Percentiles rank a stretch among this genome's conserved stretches.
phyloP scores from a whole-genome alignment of 1,284 basidiomycete species.

The Heterobasidion occidentale region DNA sequence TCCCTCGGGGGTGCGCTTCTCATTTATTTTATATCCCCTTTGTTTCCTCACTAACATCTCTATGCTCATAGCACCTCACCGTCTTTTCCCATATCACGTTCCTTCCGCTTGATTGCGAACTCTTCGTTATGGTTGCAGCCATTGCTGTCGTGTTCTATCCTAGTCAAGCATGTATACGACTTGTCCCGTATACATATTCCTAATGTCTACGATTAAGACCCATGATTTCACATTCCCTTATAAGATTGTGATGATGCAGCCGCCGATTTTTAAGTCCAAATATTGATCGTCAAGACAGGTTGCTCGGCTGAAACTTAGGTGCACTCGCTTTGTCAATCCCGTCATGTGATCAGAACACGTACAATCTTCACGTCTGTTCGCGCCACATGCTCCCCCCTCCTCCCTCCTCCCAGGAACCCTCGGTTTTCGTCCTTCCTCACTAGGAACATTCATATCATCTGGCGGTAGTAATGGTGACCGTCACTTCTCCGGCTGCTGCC shows the following conservation, averaged over 20 bases:
- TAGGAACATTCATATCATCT: not conserved
- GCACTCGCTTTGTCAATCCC: not conserved
- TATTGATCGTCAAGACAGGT: too few relatives aligned
- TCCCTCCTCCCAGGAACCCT: not conserved
- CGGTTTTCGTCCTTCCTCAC: not conserved
- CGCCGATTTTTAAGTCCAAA: too few relatives aligned
- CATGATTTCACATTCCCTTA: too few relatives aligned
- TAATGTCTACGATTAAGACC: not conserved
- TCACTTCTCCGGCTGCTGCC: not conserved
- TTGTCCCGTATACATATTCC: not conserved
- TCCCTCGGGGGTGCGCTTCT: not conserved
- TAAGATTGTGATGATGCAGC: too few relatives aligned
- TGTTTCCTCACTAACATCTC: not conserved
- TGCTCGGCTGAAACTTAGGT: not conserved
- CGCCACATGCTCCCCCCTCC: not conserved
- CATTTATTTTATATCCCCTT: not conserved
- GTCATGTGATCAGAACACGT: constrained; percentile 15
- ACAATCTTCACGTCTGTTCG: constrained; percentile 4
- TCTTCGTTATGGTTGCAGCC: not conserved
- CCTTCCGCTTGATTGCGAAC: not conserved
- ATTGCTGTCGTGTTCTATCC: not conserved
- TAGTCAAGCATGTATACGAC: not conserved
- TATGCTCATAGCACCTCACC: not conserved
- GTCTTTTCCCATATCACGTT: not conserved
- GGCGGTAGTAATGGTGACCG: constrained; percentile 1